Base-by-base conservation (phyloP, 352 stramenopile genomes). In the Globisporangium sylvaticum region DNA sequence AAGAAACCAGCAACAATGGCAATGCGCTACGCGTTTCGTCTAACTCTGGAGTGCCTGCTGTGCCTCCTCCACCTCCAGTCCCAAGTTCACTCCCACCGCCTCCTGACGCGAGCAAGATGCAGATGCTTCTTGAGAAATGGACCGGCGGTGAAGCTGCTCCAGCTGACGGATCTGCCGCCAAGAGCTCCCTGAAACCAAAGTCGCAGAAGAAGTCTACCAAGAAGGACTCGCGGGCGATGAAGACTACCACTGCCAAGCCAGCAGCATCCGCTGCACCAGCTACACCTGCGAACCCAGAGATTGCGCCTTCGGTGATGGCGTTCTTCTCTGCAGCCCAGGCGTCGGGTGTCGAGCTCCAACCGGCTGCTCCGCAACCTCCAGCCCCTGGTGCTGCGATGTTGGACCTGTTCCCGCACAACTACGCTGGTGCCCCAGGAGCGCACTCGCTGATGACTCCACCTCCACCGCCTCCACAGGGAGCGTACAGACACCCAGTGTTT, bases 111-210 rank as follows among this genome's bases (percentile, higher is more conserved):
- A 12, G 18, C 15, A 69, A 92, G 73, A 90, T 90, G 39, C 73
- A 88, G 52, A 71, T 79, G 62, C 60, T 92, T 12, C 76, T 92
- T 52, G 67, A 74, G 37, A 92, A 90, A 64, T 92, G 84, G 83
- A 83, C 69, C 32, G 68, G 73, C 31, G 72, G 80, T 27, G 75
- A 69, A 10, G 65, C 73, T 12, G 14, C 44, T 67, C 54, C 68
- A 27, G 54, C 54, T 27, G 29, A 44, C 9, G 20, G 27, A 25
- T 61, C 67, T 24, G 27, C n/a, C n/a, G 3, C 56, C 25, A 58
- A 52, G 25, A 8, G 25, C 29, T 14, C 22, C 3, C 67, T 59
- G 32, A 59, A 61, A 18, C 58, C 54, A 34, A 57, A 54, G 22
- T 42, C 15, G 39, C 20, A 4, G 60, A 48, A 31, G 39, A 58